Percentiles rank a stretch among this genome's conserved stretches.
These are phyloP conservation scores for Pittosporum tobira DNA, from an alignment of 129 eudicot species.

Conservation along the genomic window DNA sequence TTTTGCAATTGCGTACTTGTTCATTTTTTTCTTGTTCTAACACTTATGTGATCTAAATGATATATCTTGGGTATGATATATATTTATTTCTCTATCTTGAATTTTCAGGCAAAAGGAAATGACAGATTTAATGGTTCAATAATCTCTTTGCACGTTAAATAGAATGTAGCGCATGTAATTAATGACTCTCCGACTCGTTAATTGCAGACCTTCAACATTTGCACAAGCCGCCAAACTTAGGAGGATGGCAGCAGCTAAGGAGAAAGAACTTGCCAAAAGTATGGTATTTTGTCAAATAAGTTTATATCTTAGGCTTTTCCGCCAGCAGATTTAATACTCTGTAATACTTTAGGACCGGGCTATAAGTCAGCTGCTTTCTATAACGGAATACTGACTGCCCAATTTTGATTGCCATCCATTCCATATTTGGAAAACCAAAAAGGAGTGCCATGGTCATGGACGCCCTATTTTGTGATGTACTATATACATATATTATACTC, in stretches of 20 bases:
- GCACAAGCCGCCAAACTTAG: conserved; percentile 97
- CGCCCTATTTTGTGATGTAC: neutral
- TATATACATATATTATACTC: too few species aligned
- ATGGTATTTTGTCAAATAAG: conserved; percentile 14
- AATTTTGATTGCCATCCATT: neutral
- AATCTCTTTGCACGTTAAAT: neutral
- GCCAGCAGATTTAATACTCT: neutral
- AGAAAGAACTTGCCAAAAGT: conserved; percentile 92
- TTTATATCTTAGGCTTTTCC: neutral
- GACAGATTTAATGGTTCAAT: neutral
- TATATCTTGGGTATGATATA: too few species aligned
- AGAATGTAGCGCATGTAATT: neutral
- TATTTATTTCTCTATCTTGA: too few species aligned
- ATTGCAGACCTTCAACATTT: conserved; percentile 88
- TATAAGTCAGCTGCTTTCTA: neutral
- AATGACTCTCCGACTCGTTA: conserved; percentile 9
- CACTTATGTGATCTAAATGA: too few species aligned
- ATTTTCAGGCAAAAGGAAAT: neutral
- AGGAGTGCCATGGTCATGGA: neutral
- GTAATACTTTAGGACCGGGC: neutral
- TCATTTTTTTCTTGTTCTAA: neutral
- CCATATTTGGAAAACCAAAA: neutral
- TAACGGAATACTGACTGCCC: neutral
- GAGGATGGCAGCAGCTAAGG: conserved; percentile 88
- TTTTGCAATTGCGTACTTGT: neutral